phyloP scores from a whole-genome alignment of 2,329 filamentous ascomycete genomes.

The Teratosphaeria viscida region DNA sequence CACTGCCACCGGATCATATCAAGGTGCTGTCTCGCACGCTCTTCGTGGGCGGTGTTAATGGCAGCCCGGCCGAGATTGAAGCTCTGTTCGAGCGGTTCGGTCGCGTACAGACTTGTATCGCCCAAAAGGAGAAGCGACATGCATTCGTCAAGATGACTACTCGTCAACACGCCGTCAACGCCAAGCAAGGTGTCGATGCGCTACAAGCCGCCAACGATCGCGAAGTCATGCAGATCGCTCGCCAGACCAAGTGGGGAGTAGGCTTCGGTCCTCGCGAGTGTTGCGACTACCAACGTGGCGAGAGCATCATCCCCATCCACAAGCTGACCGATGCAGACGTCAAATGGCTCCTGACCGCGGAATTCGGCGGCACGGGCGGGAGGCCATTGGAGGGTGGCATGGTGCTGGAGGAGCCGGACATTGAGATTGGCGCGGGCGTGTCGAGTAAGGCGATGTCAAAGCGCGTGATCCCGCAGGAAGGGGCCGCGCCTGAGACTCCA shows the following conservation, averaged over 20 bases:
- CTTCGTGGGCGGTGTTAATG: constrained; percentile 85
- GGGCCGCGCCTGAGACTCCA: constrained; percentile 1
- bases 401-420: constrained; percentile 93
- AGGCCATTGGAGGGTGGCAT: constrained; percentile 68
- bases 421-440: constrained; percentile 94
- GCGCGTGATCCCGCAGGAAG: constrained; percentile 25
- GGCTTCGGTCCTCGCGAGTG: constrained; percentile 95
- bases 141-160: constrained; percentile 98
- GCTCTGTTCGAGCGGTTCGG: constrained; percentile 72
- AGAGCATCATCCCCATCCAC: constrained; percentile 87
- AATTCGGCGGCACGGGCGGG: constrained; percentile 86
- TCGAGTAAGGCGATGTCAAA: constrained; percentile 62
- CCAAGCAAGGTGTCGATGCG: constrained; percentile 82
- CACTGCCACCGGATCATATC: constrained; percentile 65
- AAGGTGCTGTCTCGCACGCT: constrained; percentile 90
- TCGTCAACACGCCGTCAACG: constrained; percentile 69
- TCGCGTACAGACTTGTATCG: constrained; percentile 90
- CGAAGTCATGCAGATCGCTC: constrained; percentile 56
- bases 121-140: constrained; percentile 95
- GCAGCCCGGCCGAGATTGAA: constrained; percentile 70
- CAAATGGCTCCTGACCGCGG: constrained; percentile 93
- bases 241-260: constrained; percentile 88
- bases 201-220: constrained; percentile 71
- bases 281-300: constrained; percentile 84
- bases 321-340: constrained; percentile 91